Evolutionary conservation across 805 yeast species (phyloP), one percentile per base, ranked within the genome.

Genomic region (Wickerhamomyces kurtzmanii): DNA sequence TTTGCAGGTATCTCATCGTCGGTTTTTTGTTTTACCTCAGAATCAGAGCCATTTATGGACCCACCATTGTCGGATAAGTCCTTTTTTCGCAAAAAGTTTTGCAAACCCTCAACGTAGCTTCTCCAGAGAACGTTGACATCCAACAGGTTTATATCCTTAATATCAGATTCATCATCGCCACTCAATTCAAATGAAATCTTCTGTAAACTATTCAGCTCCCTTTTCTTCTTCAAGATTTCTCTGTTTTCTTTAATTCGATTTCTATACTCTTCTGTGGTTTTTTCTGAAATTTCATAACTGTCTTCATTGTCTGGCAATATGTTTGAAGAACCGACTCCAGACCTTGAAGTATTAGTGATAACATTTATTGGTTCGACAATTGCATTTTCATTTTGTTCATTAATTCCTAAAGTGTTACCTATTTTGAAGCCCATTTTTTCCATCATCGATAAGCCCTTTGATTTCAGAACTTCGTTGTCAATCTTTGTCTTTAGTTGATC

Each of bases 391-490:
- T 38, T 31, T 9, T 31, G n/a, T 15, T 26, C 34, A 10, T 40
- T 32, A 14, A 29, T 37, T 0, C 78, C 76, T 12, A 70, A 45
- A 0, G 59, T 40, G 15, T 59, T 54, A 12, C 76, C 78, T 4
- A 60, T 42, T 30, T 53, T 58, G 40, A 59, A 74, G 1, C 80
- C 81, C 80, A 74, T 73, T 37, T 57, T 65, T 37, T 57, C 53
- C 80, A 74, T 71, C 35, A 73, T 70, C 5, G 57, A 38, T 15
- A 68, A 50, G 0, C 73, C 76, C 27, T 59, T 53, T 0, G 70
- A 64, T 26, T 54, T 49, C 6, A 12, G 21, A 7, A 12, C 4
- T 3, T 12, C 13, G 6, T 7, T 12, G 12, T 5, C 13, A 5
- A 21, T 12, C 6, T 12, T 10, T n/a, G 15, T 10, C n/a, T 15